Evolutionary conservation across 2,329 filamentous ascomycete species (phyloP).

Genomic region (Monosporascus cannonballus): DNA sequence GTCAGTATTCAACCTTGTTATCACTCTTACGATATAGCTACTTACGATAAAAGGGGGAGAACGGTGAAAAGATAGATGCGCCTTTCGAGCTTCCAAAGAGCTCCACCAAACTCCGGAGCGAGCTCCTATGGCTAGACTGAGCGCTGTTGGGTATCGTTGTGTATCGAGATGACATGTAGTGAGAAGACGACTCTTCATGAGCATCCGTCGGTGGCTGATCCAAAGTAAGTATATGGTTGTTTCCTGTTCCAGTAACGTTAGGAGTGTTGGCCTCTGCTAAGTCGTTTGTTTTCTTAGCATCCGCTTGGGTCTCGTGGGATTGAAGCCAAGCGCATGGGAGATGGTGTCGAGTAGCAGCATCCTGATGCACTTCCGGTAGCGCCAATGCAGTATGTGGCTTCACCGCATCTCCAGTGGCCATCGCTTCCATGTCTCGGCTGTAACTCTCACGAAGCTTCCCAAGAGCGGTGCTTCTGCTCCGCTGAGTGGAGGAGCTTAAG

Average conservation of each 20-base stretch:
- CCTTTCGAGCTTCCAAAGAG: slow-evolving; percentile 8
- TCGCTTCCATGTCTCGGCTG: not conserved
- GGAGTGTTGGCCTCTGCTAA: not conserved
- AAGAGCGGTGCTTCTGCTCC: slow-evolving; percentile 11
- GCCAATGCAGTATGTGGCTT: not conserved
- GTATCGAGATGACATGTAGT: slow-evolving; percentile 21
- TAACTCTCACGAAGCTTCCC: slow-evolving; percentile 3
- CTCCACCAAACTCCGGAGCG: slow-evolving; percentile 12
- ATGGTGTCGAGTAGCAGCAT: not conserved
- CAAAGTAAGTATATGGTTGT: not conserved
- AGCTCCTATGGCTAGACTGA: slow-evolving; percentile 13
- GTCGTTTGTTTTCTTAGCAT: not conserved
- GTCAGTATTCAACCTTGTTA: not conserved
- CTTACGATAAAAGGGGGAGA: slow-evolving; percentile 14
- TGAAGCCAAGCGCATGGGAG: not conserved
- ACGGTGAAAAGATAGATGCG: slow-evolving; percentile 1
- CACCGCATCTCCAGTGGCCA: not conserved
- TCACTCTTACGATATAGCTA: not conserved
- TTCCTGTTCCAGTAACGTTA: slow-evolving; percentile 4
- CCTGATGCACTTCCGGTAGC: not conserved
- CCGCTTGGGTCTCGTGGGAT: not conserved
- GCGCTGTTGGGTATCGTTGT: slow-evolving; percentile 17
- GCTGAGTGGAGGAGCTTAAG: slow-evolving; percentile 14
- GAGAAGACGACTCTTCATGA: slow-evolving; percentile 15
- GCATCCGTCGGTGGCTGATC: not conserved